A percentile compares a stretch with the other conserved stretches of the same genome.
These are phyloP conservation scores for Metschnikowia gruessii DNA, from an alignment of 805 yeast genomes.

Conservation along the genomic window DNA sequence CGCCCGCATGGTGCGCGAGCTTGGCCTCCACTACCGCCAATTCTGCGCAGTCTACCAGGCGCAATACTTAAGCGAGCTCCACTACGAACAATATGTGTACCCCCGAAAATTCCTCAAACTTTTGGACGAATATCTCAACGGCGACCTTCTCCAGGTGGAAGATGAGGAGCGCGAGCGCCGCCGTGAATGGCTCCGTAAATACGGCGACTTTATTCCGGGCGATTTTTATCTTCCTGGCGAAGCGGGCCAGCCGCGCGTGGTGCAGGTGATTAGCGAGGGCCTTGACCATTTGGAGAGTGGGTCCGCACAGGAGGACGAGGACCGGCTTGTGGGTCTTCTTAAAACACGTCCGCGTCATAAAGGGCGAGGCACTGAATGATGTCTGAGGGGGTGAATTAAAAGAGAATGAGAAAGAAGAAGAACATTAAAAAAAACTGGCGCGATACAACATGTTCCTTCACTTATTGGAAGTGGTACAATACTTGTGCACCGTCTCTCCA, in stretches of 20 bases:
- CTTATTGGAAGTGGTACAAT: no score
- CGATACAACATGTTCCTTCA: no score
- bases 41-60: conserved; percentile 33
- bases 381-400: no score
- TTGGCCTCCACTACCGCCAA: conserved; percentile 36
- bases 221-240: conserved; percentile 41
- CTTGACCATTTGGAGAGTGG: conserved; percentile 25
- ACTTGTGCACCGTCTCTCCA: no score
- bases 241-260: conserved; percentile 33
- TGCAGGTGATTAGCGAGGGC: conserved; percentile 43
- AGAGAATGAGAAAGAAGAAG: no score
- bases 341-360: no score
- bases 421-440: no score
- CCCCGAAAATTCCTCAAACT: conserved; percentile 34
- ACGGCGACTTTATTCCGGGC: conserved; percentile 41
- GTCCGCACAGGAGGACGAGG: conserved; percentile 11
- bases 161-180: conserved; percentile 35
- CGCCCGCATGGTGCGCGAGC: conserved; percentile 28
- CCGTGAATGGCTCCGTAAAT: conserved; percentile 34
- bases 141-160: conserved; percentile 31
- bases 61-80: conserved; percentile 37
- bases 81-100: conserved; percentile 38
- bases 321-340: conserved; percentile 13
- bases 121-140: conserved; percentile 35
- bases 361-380: background rate